Conservation (phyloP, 306 rosid genomes). For the Quercus ilex region DNA sequence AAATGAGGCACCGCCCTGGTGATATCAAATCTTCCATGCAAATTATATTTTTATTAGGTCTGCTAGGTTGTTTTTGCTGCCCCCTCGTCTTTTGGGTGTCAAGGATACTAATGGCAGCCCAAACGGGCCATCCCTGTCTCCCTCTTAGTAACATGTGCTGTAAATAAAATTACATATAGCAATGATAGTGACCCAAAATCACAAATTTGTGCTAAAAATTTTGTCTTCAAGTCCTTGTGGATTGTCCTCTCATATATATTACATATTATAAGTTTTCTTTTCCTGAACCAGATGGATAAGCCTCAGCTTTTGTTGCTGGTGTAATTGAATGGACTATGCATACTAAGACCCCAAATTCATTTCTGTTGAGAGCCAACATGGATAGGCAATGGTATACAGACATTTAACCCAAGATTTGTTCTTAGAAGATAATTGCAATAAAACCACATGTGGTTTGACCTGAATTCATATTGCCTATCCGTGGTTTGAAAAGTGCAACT, state of each 20-base stretch:
- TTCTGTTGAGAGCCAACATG: too few species aligned
- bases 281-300: neutral
- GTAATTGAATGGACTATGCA: too few species aligned
- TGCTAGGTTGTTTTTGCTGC: constrained; percentile 18
- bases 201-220: neutral
- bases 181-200: constrained; percentile 33
- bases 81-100: constrained; percentile 32
- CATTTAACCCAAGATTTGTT: too few species aligned
- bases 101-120: constrained; percentile 35
- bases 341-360: too few species aligned
- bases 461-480: too few species aligned
- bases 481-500: too few species aligned
- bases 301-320: too few species aligned
- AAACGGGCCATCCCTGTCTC: constrained; percentile 20
- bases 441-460: too few species aligned
- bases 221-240: constrained; percentile 8
- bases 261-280: neutral
- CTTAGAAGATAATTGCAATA: too few species aligned
- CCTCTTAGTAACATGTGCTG: constrained; percentile 31
- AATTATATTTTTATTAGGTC: constrained; percentile 21
- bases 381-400: too few species aligned
- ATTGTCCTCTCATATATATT: constrained; percentile 10
- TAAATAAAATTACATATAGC: constrained; percentile 37
- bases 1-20: constrained; percentile 22
- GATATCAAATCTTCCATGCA: constrained; percentile 18